A percentile compares a stretch with the other conserved stretches of the same genome.
Evolutionary conservation across 441 rosid genomes (phyloP).

Genomic region (Breynia disticha): DNA sequence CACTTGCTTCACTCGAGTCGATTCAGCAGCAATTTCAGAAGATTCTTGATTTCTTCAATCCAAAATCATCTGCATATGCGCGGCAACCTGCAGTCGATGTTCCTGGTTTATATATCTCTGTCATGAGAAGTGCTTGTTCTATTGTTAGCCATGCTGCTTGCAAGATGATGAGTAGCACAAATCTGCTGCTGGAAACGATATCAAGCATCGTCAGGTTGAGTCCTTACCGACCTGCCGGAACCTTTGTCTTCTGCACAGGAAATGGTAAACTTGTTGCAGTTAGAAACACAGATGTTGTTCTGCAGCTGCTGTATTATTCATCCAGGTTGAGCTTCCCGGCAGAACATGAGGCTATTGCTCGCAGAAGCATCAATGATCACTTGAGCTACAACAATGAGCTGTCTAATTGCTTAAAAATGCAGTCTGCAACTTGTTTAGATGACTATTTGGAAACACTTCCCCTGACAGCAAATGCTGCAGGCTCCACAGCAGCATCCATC

Average conservation of each 20-base stretch:
- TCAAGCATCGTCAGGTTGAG: slow-evolving; percentile 47
- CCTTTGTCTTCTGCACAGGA: slow-evolving; percentile 48
- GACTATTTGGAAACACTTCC: slow-evolving; percentile 26
- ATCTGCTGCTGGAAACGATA: slow-evolving; percentile 42
- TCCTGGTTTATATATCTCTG: slow-evolving; percentile 23
- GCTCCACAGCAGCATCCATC: slow-evolving; percentile 7
- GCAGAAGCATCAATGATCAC: slow-evolving; percentile 39
- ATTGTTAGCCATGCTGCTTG: slow-evolving; percentile 47
- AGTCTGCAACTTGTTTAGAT: slow-evolving; percentile 17
- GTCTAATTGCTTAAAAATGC: slow-evolving; percentile 22
- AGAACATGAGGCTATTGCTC: slow-evolving; percentile 26
- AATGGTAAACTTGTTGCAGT: slow-evolving; percentile 31
- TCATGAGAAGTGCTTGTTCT: slow-evolving; percentile 40
- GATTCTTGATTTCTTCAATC: slow-evolving; percentile 29
- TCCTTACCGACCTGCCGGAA: slow-evolving; percentile 75
- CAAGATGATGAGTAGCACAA: slow-evolving; percentile 49
- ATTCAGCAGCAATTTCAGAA: slow-evolving; percentile 19
- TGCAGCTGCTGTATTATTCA: slow-evolving; percentile 60
- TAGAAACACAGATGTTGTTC: slow-evolving; percentile 61
- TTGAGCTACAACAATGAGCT: slow-evolving; percentile 29
- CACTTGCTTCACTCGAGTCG: slow-evolving; percentile 44
- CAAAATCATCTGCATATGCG: background rate
- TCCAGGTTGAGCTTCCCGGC: slow-evolving; percentile 31
- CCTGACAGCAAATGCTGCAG: slow-evolving; percentile 22
- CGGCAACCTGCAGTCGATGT: slow-evolving; percentile 13